Base-by-base conservation (phyloP, 75 land plant genomes). In the Cryptomeria japonica region DNA sequence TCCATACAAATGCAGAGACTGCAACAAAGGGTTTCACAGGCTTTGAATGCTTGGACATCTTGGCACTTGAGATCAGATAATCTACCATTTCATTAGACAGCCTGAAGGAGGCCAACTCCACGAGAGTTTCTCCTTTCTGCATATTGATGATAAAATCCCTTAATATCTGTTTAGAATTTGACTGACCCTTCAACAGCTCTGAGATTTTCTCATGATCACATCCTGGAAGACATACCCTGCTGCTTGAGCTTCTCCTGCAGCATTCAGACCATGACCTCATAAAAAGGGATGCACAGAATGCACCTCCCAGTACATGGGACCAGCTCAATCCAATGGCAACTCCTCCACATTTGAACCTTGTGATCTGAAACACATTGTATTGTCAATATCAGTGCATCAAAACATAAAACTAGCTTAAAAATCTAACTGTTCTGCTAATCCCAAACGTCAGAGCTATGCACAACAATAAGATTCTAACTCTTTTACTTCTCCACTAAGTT, bases 321-420 rank as follows among this genome's bases (percentile, higher is more conserved):
- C 96, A 95, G 80, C 93, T 94, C 36, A 93, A 73, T 3, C 95
- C 95, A 38, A 95, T 16, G 14, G 95, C 87, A 25, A 93, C 31
- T 18, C 93, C 94, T 49, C 96, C 96, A 89, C 95, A 93, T 70
- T 89, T 94, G 92, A 95, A 95, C 86, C 86, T 80, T 2, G 96
- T 95, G 28, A 93, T 88, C 96, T 95, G 91, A 41, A 44, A 80
- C 38, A 80, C 32, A 9, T 8, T 72, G 31, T n/a, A 8, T 8
- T 72, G 31, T n/a, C 31, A 72, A 72, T 72, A 14, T 32, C 12
- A 72, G 7, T n/a, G 11, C 75, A 72, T n/a, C 28, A 31, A 28
- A 72, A 28, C 31, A 72, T 31, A 10, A 31, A 0, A n/a, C n/a
- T n/a, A n/a, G n/a, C n/a, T n/a, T n/a, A n/a, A n/a, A n/a, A n/a